Evolutionary conservation across 2,329 filamentous ascomycete genomes (phyloP), one percentile per base, ranked within the genome.

Genomic region (Nannizzia gypsea): DNA sequence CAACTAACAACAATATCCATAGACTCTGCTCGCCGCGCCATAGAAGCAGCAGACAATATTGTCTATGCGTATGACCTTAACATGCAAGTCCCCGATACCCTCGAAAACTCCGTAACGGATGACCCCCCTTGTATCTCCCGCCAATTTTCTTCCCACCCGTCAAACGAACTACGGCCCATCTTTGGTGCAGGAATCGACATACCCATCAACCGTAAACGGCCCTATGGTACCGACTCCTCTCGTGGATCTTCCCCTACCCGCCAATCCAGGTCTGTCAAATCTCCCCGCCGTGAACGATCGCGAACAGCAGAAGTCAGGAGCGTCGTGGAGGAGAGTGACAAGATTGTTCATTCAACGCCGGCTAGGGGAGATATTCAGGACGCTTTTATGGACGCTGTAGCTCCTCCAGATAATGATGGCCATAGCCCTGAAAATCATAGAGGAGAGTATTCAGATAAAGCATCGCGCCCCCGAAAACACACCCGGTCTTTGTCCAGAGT

Each of bases 381-480:
- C 6, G 58, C 59, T 28, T 70, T 75, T 63, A 71, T 71, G 17
- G 69, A 72, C 58, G 72, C 73, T 62, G 68, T 72, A 31, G 66
- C 72, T 38, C 69, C 70, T 26, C 26, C 50, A 54, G 50, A 54
- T n/a, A 26, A 34, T n/a, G 50, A 34, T 31, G 50, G 99, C 99
- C 74, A 99, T 99, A 68, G 93, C 99, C 11, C 83, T 99, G 60
- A 99, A 99, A 73, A 96, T 90, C 73, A 99, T 26, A 50, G 20
- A 8, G 44, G 22, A 24, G 44, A 26, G 20, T 13, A 15, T 13
- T 24, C 44, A 26, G 20, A 50, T 26, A 11, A 50, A 26, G 20
- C 20, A 26, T 24, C 44, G 15, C 20, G 22, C 26, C 20, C 17
- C 56, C 42, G 44, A 20, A 50, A 26, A 24, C 56, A 59, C n/a